A percentile compares a stretch with the other conserved stretches of the same genome.
Evolutionary conservation across 495 filamentous ascomycete genomes (phyloP).

Genomic region (Penicillium maclennaniae): DNA sequence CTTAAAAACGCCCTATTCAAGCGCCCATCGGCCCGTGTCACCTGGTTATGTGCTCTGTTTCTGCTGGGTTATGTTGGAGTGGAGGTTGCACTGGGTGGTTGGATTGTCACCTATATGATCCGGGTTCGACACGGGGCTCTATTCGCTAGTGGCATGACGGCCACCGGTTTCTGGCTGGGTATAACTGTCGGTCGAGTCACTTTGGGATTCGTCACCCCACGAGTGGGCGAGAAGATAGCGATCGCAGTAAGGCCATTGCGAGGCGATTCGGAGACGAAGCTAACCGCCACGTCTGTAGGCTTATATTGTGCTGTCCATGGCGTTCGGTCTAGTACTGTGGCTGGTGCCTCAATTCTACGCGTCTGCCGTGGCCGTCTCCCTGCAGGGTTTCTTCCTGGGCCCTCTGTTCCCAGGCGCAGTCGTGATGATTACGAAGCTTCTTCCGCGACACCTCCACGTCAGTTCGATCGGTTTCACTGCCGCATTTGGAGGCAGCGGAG

Average conservation of each 20-base stretch:
- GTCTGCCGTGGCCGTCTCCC: slow-evolving; percentile 62
- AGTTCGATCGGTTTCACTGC: slow-evolving; percentile 78
- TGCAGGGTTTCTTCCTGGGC: slow-evolving; percentile 70
- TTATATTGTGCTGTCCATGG: slow-evolving; percentile 52
- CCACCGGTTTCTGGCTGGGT: slow-evolving; percentile 65
- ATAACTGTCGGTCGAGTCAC: slow-evolving; percentile 57
- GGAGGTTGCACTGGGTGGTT: slow-evolving; percentile 79
- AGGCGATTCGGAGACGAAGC: neutral
- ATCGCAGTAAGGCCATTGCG: slow-evolving; percentile 38
- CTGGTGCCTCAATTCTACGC: slow-evolving; percentile 70
- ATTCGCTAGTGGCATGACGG: slow-evolving; percentile 59
- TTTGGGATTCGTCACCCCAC: slow-evolving; percentile 60
- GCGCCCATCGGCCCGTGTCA: slow-evolving; percentile 47
- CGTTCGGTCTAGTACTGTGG: slow-evolving; percentile 59
- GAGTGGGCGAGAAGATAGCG: slow-evolving; percentile 57
- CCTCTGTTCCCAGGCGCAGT: slow-evolving; percentile 71
- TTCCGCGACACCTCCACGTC: slow-evolving; percentile 75
- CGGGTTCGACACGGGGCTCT: slow-evolving; percentile 49
- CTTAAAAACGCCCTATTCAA: slow-evolving; percentile 55
- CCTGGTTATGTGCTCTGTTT: slow-evolving; percentile 76
- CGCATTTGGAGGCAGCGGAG: slow-evolving; percentile 75
- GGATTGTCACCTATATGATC: slow-evolving; percentile 66
- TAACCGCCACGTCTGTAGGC: slow-evolving; percentile 18
- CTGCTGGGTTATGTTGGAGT: slow-evolving; percentile 76
- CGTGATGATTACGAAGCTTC: slow-evolving; percentile 74